phyloP scores from a whole-genome alignment of 371 early-diverging fungal genomes.

The Vairimorpha apis region DNA sequence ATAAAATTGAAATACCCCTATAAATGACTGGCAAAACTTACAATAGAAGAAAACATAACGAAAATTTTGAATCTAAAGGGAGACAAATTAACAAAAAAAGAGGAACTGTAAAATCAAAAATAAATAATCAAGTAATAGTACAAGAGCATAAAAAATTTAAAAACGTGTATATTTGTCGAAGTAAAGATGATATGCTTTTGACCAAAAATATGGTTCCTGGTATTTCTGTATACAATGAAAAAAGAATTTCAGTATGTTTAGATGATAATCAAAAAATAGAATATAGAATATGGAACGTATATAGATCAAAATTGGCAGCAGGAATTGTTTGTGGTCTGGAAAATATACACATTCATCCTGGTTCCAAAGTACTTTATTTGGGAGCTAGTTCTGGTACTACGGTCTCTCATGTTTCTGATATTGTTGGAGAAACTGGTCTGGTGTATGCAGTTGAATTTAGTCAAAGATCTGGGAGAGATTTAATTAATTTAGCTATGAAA shows the following conservation, averaged over 20 bases:
- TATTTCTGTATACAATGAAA: constrained; percentile 94
- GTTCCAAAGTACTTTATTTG: constrained; percentile 93
- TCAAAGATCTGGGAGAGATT: constrained; percentile 96
- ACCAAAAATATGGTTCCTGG: constrained; percentile 97
- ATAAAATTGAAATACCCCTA: not conserved
- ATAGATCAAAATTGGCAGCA: constrained; percentile 97
- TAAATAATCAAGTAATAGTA: constrained; percentile 66
- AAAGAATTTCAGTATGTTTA: constrained; percentile 81
- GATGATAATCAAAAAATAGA: constrained; percentile 86
- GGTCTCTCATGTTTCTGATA: constrained; percentile 98
- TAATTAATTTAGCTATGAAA: constrained; percentile 99
- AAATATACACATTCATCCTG: constrained; percentile 86
- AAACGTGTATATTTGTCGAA: constrained; percentile 88
- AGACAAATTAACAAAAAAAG: constrained; percentile 51
- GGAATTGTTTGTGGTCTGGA: constrained; percentile 97
- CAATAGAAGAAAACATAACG: not conserved
- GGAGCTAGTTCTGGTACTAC: constrained; percentile 96
- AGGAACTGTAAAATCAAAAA: constrained; percentile 33
- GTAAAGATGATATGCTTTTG: constrained; percentile 94
- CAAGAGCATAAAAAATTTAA: constrained; percentile 92
- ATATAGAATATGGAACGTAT: constrained; percentile 99
- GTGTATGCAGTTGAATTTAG: constrained; percentile 99
- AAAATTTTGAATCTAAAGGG: constrained; percentile 16
- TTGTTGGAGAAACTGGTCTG: constrained; percentile 79
- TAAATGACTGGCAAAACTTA: not conserved